Base-by-base conservation (phyloP, 768 basidiomycete species). In the Suillus subalutaceus region DNA sequence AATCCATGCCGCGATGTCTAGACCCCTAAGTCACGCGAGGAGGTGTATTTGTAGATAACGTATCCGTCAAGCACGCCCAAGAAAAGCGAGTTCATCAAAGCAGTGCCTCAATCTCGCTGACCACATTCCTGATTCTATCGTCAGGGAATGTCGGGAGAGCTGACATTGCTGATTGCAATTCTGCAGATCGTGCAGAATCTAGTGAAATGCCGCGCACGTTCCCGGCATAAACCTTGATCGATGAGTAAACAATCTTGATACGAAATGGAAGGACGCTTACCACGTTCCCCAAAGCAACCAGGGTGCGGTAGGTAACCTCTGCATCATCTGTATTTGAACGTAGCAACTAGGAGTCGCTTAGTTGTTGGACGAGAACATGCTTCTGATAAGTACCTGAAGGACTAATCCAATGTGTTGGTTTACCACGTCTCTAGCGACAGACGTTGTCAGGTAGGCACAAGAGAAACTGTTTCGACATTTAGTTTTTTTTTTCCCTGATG, bases 241-340 rank as follows among this genome's bases (percentile, higher is more conserved):
- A 55, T 68, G 61, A 71, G 44, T 63, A 58, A 64, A 65, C 4
- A 37, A 23, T 18, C 43, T 58, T 8, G 44, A 50, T 57, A 30
- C 4, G 23, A 53, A 60, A 48, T 38, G 12, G 6, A 30, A 66
- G 44, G 26, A 55, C 61, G 75, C 86, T 71, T 68, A 92, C 92
- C 40, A 86, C 74, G 74, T 94, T 93, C 30, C 92, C 92, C 13
- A 94, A 80, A 6, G 86, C 92, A 37, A 92, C 90, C 13, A 89
- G 78, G 10, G 86, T 81, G 43, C 92, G 88, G 73, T 93, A 93
- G 32, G 82, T 83, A 4, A 90, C 85, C 70, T 94, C 92, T 12
- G 87, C 79, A 64, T 94, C 92, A 43, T 76, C 75, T 53, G 72
- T 83, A 71, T 87, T 84, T 63, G 81, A 79, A 77, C 72, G 62